A percentile compares a stretch with the other conserved stretches of the same genome.
These are phyloP conservation scores for Mortierella sp. DNA, from an alignment of 371 early-diverging fungal species.

Conservation along the genomic window DNA sequence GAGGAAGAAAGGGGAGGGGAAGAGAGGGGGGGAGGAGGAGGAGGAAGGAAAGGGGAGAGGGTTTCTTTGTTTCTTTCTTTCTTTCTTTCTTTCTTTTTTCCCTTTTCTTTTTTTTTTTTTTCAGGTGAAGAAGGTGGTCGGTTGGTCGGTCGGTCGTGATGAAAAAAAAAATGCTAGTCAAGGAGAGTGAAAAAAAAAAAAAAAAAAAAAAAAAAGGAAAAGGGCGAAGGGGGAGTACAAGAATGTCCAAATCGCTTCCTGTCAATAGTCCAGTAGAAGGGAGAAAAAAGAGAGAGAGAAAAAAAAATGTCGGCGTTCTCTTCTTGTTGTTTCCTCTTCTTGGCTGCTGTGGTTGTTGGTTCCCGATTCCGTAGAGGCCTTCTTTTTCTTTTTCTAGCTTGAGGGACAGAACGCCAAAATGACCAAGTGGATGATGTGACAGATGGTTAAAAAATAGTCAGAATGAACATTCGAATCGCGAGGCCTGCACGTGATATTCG, in stretches of 20 bases:
- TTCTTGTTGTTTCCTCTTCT: background rate
- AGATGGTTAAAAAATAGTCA: no score
- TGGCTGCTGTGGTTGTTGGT: no score
- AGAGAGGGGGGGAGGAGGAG: background rate
- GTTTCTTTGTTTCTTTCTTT: no score
- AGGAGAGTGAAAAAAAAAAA: background rate
- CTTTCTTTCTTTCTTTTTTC: background rate
- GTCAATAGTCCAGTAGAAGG: background rate
- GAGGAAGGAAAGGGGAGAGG: background rate
- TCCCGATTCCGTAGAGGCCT: no score
- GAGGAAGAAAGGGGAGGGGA: background rate
- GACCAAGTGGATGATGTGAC: no score
- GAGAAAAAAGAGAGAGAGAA: no score
- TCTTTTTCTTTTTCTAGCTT: no score
- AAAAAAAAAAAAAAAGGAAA: background rate
- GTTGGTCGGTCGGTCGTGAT: background rate
- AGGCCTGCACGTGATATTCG: no score
- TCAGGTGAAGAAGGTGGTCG: background rate
- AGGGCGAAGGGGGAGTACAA: background rate
- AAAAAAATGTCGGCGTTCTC: background rate
- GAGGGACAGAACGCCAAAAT: no score
- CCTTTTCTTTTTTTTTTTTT: background rate
- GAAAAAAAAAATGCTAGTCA: slow-evolving; percentile 1
- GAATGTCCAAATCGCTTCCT: background rate
- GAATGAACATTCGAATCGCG: no score